Conservation (phyloP, 352 stramenopile species). For the Globisporangium polare region DNA sequence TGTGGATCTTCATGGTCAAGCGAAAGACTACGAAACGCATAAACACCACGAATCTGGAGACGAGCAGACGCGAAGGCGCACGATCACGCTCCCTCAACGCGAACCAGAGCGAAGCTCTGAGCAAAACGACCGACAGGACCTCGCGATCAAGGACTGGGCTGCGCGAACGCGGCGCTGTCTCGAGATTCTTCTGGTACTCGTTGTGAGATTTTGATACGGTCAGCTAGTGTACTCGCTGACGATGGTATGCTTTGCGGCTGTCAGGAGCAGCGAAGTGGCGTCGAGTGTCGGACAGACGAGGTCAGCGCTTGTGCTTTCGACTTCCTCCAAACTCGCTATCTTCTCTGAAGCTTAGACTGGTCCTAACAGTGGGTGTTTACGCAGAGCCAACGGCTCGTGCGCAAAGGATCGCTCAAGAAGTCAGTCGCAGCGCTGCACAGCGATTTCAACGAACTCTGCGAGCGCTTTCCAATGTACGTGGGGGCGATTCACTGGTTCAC, state of each 20-base stretch:
- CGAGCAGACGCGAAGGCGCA: background rate
- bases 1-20: too few species aligned
- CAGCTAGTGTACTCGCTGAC: too few species aligned
- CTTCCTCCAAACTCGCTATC: too few species aligned
- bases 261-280: too few species aligned
- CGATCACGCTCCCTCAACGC: background rate
- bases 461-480: slow-evolving; percentile 9
- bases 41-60: too few species aligned
- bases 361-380: too few species aligned
- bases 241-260: background rate
- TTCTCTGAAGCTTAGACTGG: too few species aligned
- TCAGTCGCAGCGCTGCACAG: background rate
- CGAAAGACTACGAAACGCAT: too few species aligned
- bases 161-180: background rate
- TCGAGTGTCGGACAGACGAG: too few species aligned
- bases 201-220: too few species aligned
- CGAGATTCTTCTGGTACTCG: slow-evolving; percentile 1
- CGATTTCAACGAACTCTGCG: slow-evolving; percentile 3
- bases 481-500: background rate
- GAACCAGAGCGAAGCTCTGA: background rate
- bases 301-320: too few species aligned
- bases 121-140: background rate
- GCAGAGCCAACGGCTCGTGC: too few species aligned
- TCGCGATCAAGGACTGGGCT: slow-evolving; percentile 1
- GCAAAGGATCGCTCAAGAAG: background rate